A percentile compares a stretch with the other conserved stretches of the same genome.
phyloP scores from a whole-genome alignment of 1,284 basidiomycete species.

The Cutaneotrichosporon sp. region DNA sequence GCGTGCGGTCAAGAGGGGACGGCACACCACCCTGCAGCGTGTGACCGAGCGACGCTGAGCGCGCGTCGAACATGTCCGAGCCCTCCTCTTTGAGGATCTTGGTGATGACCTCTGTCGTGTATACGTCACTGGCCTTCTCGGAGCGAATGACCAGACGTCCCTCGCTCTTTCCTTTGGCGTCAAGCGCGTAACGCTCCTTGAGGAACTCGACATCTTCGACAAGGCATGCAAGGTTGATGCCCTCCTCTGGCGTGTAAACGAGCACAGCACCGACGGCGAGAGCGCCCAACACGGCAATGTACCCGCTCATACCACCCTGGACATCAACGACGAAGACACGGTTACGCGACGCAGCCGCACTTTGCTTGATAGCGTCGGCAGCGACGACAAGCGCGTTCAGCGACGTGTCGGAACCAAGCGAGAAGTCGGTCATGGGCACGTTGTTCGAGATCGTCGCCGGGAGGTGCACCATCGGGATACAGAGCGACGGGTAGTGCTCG shows the following conservation, averaged over 20 bases:
- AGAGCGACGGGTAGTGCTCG: constrained; percentile 79
- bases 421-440: constrained; percentile 93
- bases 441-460: constrained; percentile 98
- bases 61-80: constrained; percentile 82
- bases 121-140: constrained; percentile 80
- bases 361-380: constrained; percentile 97
- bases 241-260: constrained; percentile 90
- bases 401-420: constrained; percentile 89
- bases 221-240: constrained; percentile 76
- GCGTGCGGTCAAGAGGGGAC: constrained; percentile 86
- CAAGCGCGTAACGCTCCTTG: constrained; percentile 76
- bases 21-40: constrained; percentile 93
- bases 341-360: constrained; percentile 88
- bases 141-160: constrained; percentile 87
- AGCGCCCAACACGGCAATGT: constrained; percentile 90
- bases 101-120: constrained; percentile 86
- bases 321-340: constrained; percentile 97
- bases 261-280: constrained; percentile 86
- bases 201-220: constrained; percentile 84
- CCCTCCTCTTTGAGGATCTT: constrained; percentile 95
- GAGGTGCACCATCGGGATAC: constrained; percentile 87
- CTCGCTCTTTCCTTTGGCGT: constrained; percentile 82
- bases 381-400: constrained; percentile 96
- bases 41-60: constrained; percentile 89
- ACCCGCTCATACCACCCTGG: constrained; percentile 94